Base-by-base conservation (phyloP, 371 early-diverging fungal genomes). In the Pancytospora philotis region DNA sequence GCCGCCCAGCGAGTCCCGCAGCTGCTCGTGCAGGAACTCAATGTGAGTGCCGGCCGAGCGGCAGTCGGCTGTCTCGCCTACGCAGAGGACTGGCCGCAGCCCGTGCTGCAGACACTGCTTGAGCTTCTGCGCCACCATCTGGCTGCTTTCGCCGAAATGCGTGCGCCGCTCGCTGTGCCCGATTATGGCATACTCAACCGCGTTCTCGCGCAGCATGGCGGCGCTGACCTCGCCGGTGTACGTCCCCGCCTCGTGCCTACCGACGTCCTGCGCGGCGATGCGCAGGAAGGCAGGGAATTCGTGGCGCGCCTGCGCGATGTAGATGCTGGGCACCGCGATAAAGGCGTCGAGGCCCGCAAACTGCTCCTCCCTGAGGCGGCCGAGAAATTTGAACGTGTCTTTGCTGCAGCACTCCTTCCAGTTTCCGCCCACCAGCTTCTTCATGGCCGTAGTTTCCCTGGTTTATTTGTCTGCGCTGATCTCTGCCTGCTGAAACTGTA, bases 101-200 rank as follows among this genome's bases (percentile, higher is more conserved):
- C 90, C 91, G 36, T 86, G 84, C 66, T 82, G 84, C 68, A 96
- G 75, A 48, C 93, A 95, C 74, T 86, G 86, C 61, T 86, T 86
- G 56, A 86, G 85, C 87, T 95, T 94, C 64, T 86, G 82, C 72
- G 87, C 90, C 39, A 91, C 85, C 45, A 87, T 80, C 79, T 84
- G 16, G 37, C 39, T 59, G 31, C 87, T 83, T 82, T 98, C 99
- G 38, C 83, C 75, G 80, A 92, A 92, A 79, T 88, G 85, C 75
- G 86, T 87, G 76, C 95, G 87, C 78, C 98, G 89, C 82, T 98
- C 99, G 72, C 94, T 94, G 86, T 98, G 99, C 69, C 98, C 99
- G 71, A 96, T 83, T 70, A 98, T 88, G 62, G 88, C 89, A 91
- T 92, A 95, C 69, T 88, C 84, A 78, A 92, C 87, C 68, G 85